A percentile compares a stretch with the other conserved stretches of the same genome.
These are phyloP conservation scores for Bipolaris bicolor DNA, from an alignment of 2,329 filamentous ascomycete species.

Conservation along the genomic window DNA sequence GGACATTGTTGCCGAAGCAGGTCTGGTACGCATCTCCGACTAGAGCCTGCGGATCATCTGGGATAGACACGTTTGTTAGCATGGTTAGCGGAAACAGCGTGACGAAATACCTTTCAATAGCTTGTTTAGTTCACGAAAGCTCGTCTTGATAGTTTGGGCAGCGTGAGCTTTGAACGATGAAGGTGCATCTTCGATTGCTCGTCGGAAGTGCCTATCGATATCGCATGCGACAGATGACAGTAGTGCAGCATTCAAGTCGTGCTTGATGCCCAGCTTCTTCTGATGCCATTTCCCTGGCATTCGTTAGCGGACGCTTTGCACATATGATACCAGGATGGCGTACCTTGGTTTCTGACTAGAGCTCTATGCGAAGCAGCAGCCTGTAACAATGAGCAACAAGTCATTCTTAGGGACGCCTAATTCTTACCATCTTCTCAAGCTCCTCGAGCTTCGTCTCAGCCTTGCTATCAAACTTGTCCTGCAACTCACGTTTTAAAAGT, in stretches of 20 bases:
- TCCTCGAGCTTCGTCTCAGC: slow-evolving; percentile 4
- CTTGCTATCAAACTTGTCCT: slow-evolving; percentile 2
- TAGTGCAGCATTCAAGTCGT: slow-evolving; percentile 11
- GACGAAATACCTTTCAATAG: slow-evolving; percentile 5
- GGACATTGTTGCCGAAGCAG: slow-evolving; percentile 14
- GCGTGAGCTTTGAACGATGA: slow-evolving; percentile 8
- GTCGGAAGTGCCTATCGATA: slow-evolving; percentile 10
- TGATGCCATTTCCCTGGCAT: slow-evolving; percentile 3
- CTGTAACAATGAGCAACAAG: slow-evolving; percentile 3
- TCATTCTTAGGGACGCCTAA: background rate
- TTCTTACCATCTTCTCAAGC: background rate
- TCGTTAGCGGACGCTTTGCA: background rate
- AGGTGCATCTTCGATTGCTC: background rate
- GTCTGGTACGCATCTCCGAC: slow-evolving; percentile 15
- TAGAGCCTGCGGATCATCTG: slow-evolving; percentile 16
- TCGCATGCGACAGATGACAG: background rate
- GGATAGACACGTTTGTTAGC: background rate
- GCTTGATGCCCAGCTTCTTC: slow-evolving; percentile 10
- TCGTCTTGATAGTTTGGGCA: slow-evolving; percentile 7
- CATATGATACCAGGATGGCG: background rate
- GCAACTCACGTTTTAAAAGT: background rate
- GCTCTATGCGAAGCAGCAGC: slow-evolving; percentile 4
- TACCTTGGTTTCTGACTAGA: slow-evolving; percentile 6
- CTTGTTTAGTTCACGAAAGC: slow-evolving; percentile 1
- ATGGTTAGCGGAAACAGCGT: background rate